Base-by-base conservation (phyloP, 768 basidiomycete genomes). In the Kondoa malvinella region DNA sequence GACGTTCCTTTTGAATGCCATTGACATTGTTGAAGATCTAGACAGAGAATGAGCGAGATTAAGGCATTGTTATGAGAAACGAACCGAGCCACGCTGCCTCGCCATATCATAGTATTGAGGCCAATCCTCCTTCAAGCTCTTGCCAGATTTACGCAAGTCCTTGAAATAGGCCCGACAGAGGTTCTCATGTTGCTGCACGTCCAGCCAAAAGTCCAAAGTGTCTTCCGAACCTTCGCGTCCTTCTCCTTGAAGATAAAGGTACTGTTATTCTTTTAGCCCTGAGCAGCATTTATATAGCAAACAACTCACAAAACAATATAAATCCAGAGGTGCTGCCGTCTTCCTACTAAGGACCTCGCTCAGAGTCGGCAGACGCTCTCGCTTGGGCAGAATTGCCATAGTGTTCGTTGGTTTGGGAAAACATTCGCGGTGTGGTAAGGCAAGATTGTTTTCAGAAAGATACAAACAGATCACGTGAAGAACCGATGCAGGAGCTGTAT, bases 131-230 rank as follows among this genome's bases (percentile, higher is more conserved):
- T 87, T 87, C 76, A 99, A 88, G 15, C 87, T 85, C 30, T 87
- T 84, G 1, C 92, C 92, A 0, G 92, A 92, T 79, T 92, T 92
- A 75, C 89, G 87, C 65, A 99, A 85, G 77, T 97, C 95, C 81
- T 96, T 95, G 84, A 99, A 97, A 78, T 97, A 97, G 4, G 94
- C 95, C 69, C 92, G 84, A 59, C 94, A 97, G 34, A 99, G 84
- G 76, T 96, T 96, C 80, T 97, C 95, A 77, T 99, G 95, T 78
- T 97, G 95, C 73, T 95, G 92, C 3, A 97, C 95, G 76, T 99
- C 95, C 31, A 99, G 83, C 92, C 94, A 97, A 74, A 97, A 97
- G 77, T 99, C 95, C 58, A 99, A 80, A 62, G 92, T 88, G 77
- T 99, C 95, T 76, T 97, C 94, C 66, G 89, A 85, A 29, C 90